phyloP scores from a whole-genome alignment of 805 yeast species.

The Metschnikowia continentalis region DNA sequence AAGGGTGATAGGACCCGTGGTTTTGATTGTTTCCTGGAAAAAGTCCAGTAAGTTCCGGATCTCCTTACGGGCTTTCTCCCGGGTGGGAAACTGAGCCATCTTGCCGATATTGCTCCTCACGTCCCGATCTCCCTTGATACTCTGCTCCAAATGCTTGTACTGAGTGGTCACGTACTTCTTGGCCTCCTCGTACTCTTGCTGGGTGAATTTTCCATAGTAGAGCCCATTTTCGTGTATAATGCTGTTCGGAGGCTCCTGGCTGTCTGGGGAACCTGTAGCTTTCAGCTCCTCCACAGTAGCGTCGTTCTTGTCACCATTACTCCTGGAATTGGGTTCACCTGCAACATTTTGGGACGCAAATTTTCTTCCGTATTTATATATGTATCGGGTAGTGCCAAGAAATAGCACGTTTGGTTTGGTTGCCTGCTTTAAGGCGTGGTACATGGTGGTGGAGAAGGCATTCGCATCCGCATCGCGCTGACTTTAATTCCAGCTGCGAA shows the following conservation, averaged over 20 bases:
- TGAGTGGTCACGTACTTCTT: conserved; percentile 30
- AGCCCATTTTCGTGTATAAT: conserved; percentile 25
- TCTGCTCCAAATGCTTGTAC: conserved; percentile 27
- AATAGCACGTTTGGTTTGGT: neutral
- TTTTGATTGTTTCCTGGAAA: conserved; percentile 47
- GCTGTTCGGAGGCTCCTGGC: neutral
- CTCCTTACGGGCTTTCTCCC: conserved; percentile 4
- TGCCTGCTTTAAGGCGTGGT: neutral
- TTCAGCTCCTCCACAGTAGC: neutral
- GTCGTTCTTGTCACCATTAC: neutral
- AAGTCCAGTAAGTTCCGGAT: conserved; percentile 31
- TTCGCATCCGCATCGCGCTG: neutral
- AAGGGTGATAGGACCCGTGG: conserved; percentile 74
- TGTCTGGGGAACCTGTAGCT: neutral
- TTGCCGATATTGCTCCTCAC: conserved; percentile 34
- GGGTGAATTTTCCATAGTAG: conserved; percentile 33
- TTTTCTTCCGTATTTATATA: neutral
- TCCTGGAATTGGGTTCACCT: neutral
- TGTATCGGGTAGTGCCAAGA: neutral
- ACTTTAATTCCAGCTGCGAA: neutral
- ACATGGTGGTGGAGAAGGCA: neutral
- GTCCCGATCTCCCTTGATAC: conserved; percentile 35
- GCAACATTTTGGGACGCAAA: neutral
- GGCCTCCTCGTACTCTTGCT: conserved; percentile 39
- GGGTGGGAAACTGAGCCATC: conserved; percentile 35